A percentile compares a stretch with the other conserved stretches of the same genome.
These are phyloP conservation scores for Acanthamoeba royreba DNA, from an alignment of 208 protist species.

Conservation along the genomic window DNA sequence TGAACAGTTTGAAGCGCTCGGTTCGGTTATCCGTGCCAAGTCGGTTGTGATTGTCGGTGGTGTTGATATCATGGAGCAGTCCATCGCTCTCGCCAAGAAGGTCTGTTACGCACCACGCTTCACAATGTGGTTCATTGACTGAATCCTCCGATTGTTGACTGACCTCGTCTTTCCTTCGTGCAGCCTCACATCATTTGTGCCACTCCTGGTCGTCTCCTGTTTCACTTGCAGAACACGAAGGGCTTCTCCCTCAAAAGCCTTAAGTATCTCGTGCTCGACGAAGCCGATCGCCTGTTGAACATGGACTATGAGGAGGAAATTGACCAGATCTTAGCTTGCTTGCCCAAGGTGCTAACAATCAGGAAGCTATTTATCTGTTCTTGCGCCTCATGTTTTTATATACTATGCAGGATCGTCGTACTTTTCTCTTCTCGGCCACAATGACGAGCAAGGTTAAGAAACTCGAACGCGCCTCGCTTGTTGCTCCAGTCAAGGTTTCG, in stretches of 20 bases:
- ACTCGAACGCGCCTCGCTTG: conserved; percentile 95
- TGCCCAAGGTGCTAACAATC: conserved; percentile 74
- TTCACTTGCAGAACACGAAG: conserved; percentile 98
- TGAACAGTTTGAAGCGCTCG: conserved; percentile 82
- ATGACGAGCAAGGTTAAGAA: conserved; percentile 97
- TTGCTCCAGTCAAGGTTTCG: conserved; percentile 94
- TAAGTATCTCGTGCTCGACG: conserved; percentile 95
- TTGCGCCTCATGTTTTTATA: not conserved
- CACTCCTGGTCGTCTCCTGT: conserved; percentile 96
- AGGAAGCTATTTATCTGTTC: not conserved
- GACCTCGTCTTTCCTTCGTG: conserved; percentile 68
- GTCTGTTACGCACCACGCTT: not conserved
- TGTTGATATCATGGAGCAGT: conserved; percentile 84
- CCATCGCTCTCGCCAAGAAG: conserved; percentile 77
- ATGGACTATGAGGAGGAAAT: conserved; percentile 99
- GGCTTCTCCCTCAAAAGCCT: conserved; percentile 94
- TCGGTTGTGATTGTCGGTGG: conserved; percentile 66
- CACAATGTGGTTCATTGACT: not conserved
- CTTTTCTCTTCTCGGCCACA: conserved; percentile 97
- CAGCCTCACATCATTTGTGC: conserved; percentile 95
- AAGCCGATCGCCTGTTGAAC: conserved; percentile 97
- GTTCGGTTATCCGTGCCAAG: conserved; percentile 70
- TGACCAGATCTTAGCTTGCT: conserved; percentile 91
- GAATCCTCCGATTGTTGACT: conserved; percentile 85
- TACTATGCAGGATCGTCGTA: conserved; percentile 76